Evolutionary conservation across 441 rosid genomes (phyloP), one percentile per base, ranked within the genome.

Genomic region (Eruca vesicaria): DNA sequence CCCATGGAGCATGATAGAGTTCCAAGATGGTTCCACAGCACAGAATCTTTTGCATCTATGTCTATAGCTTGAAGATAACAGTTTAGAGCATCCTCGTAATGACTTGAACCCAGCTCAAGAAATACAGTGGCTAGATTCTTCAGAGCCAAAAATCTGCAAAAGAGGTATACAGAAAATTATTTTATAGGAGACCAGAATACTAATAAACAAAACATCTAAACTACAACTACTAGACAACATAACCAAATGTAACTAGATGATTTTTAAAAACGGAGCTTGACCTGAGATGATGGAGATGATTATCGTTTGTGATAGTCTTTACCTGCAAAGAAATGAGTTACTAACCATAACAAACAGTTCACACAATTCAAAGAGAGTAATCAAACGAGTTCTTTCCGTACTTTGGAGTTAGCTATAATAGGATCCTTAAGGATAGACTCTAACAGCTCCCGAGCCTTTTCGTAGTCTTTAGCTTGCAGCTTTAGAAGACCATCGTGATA

Each of bases 1-100:
- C 98, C 98, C 97, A 96, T 94, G 19, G 98, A 92, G 82, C 99
- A 94, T 14, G 99, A 90, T 31, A 94, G 85, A 23, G 98, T 92
- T 79, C 99, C 99, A 23, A 96, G 84, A 87, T 96, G 97, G 81
- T 92, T 96, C 99, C 99, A 96, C 80, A 96, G 79, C 78, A 96
- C 99, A 48, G 95, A 92, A 89, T 96, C 99, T 69, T 94, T 94
- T 76, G 87, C 89, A 82, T 96, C 99, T 74, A 96, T 88, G 86
- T 96, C 99, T 73, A 89, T 96, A 59, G 99, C 99, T 90, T 90
- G 96, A 82, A 96, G 98, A 86, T 96, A 94, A 81, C 98, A 96
- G 58, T 76, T 87, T 61, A 96, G 85, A 45, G 99, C 99, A 82
- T 79, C 86, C 88, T 96, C 97, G 83, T 90, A 78, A 82, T 92